Percentiles rank a stretch among this genome's conserved stretches.
Evolutionary conservation across 306 rosid genomes (phyloP).

Genomic region (Urtica urens): DNA sequence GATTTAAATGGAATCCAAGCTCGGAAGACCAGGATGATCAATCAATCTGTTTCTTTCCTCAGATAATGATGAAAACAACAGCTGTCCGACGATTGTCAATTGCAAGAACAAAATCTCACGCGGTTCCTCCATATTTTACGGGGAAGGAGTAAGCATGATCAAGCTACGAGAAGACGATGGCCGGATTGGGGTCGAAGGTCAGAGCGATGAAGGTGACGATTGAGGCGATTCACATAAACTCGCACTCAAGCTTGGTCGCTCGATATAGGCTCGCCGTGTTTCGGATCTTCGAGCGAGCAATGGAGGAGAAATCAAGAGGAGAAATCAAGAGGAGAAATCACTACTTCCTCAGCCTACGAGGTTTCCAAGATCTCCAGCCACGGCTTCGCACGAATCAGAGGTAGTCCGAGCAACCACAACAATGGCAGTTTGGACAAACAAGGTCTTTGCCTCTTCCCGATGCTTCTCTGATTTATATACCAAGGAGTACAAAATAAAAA

Average conservation of each 20-base stretch:
- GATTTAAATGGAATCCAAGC: not conserved
- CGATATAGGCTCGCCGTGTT: constrained; percentile 50
- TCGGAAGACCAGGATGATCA: not conserved
- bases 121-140: constrained; percentile 15
- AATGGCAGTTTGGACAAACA: constrained; percentile 22
- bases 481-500: too few species aligned
- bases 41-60: not conserved
- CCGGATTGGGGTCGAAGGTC: constrained; percentile 24
- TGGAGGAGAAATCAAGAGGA: constrained; percentile 32
- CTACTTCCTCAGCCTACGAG: constrained; percentile 39
- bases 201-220: constrained; percentile 28
- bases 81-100: constrained; percentile 39
- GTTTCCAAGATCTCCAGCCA: constrained; percentile 33
- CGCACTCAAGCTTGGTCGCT: constrained; percentile 17
- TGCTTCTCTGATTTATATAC: constrained; percentile 41
- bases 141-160: constrained; percentile 10
- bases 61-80: constrained; percentile 10
- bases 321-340: constrained; percentile 42
- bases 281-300: constrained; percentile 43
- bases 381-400: constrained; percentile 40
- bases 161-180: constrained; percentile 33
- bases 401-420: constrained; percentile 3
- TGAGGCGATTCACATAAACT: constrained; percentile 28
- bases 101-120: constrained; percentile 42
- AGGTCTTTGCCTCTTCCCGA: constrained; percentile 50